These are phyloP conservation scores for Colletotrichum trifolii DNA, from an alignment of 2,329 filamentous ascomycete species.

Conservation along the genomic window DNA sequence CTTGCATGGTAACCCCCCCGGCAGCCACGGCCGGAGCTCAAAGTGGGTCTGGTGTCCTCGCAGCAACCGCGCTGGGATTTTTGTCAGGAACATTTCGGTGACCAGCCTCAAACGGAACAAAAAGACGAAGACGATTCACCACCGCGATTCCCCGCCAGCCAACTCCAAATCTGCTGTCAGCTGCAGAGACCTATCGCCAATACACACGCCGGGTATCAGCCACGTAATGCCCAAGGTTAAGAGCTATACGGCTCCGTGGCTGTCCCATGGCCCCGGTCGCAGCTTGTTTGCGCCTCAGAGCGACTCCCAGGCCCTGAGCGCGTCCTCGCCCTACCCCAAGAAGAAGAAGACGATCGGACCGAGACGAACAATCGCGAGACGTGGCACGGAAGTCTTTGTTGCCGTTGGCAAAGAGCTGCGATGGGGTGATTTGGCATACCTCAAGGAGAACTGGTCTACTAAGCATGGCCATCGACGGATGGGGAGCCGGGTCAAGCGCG, in stretches of 20 bases:
- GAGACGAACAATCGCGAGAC: conserved; percentile 77
- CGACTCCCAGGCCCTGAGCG: conserved; percentile 42
- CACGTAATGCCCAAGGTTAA: conserved; percentile 84
- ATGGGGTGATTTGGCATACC: conserved; percentile 85
- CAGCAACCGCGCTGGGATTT: conserved; percentile 30
- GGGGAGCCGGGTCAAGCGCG: conserved; percentile 58
- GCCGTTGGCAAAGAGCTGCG: conserved; percentile 90
- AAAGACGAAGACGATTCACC: conserved; percentile 9
- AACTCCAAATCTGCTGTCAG: background rate
- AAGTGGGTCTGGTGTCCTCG: conserved; percentile 26
- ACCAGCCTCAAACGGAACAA: conserved; percentile 6
- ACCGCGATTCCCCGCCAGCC: background rate
- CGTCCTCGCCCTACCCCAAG: conserved; percentile 54
- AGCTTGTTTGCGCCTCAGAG: conserved; percentile 74
- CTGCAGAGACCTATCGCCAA: background rate
- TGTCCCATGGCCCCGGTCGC: conserved; percentile 81
- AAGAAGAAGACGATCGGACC: conserved; percentile 60
- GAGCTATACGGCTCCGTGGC: conserved; percentile 88
- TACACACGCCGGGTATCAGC: background rate
- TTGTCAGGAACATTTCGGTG: conserved; percentile 17
- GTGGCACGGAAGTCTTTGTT: conserved; percentile 89
- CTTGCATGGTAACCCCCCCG: background rate
- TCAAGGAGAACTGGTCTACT: conserved; percentile 71
- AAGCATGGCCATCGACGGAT: conserved; percentile 46
- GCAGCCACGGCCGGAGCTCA: conserved; percentile 12